Evolutionary conservation across 257 asterid genomes (phyloP), one percentile per base, ranked within the genome.

Genomic region (Scutellaria minor): DNA sequence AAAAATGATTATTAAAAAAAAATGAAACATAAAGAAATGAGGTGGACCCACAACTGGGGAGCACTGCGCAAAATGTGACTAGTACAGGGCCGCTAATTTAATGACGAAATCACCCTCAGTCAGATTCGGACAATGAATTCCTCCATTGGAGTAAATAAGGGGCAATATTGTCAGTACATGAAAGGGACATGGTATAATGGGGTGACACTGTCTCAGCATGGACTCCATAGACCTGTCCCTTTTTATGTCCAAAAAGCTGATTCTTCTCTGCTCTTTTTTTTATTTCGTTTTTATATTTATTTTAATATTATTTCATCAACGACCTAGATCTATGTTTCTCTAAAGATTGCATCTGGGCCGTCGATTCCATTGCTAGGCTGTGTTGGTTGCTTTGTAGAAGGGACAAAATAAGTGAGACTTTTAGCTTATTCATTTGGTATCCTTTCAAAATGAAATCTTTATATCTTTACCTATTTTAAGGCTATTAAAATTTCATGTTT

Each of bases 171-270:
- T 75, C 81, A 75, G 75, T 55, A 22, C 76, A 9, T 6, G 83
- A 78, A 78, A 78, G 71, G 72, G 89, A 84, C 90, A 88, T 72
- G 75, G 83, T 81, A 79, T 84, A 70, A 84, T 86, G 95, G 89
- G 85, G 71, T 66, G 81, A 72, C 85, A 74, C 80, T 82, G 81
- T 74, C 77, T 71, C 82, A 56, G 85, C 51, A 83, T 85, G 87
- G 90, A 74, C 61, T 68, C 87, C 82, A 45, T 75, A 63, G 75
- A 61, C 81, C 59, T 72, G 78, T 75, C 78, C 83, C 85, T 85
- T 81, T 71, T 80, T 82, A 59, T 75, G 80, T 81, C 85, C 79
- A 81, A 81, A 31, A 87, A 84, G 85, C 88, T 81, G 89, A 79
- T 84, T 46, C 62, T 70, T 47, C 83, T 76, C 64, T 64, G 45